These are phyloP conservation scores for Mycena maculata DNA, from an alignment of 768 basidiomycete species.

Conservation along the genomic window DNA sequence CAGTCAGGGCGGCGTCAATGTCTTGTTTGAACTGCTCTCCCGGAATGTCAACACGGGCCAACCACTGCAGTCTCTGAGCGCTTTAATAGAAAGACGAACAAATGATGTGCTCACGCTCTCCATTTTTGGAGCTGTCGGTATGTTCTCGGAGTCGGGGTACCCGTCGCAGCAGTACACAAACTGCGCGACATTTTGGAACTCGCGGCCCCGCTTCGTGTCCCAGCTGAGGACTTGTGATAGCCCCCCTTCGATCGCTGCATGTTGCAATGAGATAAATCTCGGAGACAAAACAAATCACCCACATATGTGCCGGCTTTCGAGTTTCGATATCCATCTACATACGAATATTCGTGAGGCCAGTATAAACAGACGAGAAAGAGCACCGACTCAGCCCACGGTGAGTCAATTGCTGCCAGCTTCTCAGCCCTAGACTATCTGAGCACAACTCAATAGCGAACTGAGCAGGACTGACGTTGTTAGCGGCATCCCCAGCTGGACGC, in stretches of 20 bases:
- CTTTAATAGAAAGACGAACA: constrained; percentile 17
- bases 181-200: constrained; percentile 80
- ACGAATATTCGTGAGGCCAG: constrained; percentile 11
- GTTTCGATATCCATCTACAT: constrained; percentile 66
- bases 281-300: not conserved
- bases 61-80: constrained; percentile 44
- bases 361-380: not conserved
- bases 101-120: constrained; percentile 54
- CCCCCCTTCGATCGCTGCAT: constrained; percentile 69
- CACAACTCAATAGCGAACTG: not conserved
- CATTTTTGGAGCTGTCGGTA: constrained; percentile 67
- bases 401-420: constrained; percentile 82
- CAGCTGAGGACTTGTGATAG: constrained; percentile 67
- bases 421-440: constrained; percentile 53
- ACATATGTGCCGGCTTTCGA: constrained; percentile 51
- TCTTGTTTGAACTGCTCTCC: constrained; percentile 60
- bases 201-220: constrained; percentile 76
- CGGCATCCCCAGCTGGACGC: constrained; percentile 84
- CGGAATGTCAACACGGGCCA: constrained; percentile 56
- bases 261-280: constrained; percentile 36
- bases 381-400: constrained; percentile 68
- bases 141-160: constrained; percentile 57
- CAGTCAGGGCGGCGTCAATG: constrained; percentile 64
- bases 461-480: constrained; percentile 66
- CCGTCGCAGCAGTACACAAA: constrained; percentile 75